A percentile compares a stretch with the other conserved stretches of the same genome.
These are phyloP conservation scores for Yamadazyma buinensis DNA, from an alignment of 1,139 yeast genomes.

Conservation along the genomic window DNA sequence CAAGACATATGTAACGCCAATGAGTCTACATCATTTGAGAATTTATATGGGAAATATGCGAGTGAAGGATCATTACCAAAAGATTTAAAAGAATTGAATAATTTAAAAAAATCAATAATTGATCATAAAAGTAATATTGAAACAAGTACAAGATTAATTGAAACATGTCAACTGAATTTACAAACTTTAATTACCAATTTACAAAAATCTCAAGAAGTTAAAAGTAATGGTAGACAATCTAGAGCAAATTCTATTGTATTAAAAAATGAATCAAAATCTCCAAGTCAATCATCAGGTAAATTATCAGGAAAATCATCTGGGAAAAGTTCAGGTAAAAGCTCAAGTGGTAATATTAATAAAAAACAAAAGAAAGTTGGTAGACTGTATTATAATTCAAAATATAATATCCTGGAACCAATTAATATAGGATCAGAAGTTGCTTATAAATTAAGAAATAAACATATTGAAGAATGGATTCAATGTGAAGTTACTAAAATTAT, in stretches of 20 bases:
- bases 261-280: conserved; percentile 1
- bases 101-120: conserved; percentile 36
- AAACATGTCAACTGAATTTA: conserved; percentile 38
- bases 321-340: not conserved
- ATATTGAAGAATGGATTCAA: conserved; percentile 91
- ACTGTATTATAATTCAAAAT: conserved; percentile 40
- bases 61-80: conserved; percentile 14
- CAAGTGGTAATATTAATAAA: conserved; percentile 7
- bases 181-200: conserved; percentile 27
- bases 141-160: conserved; percentile 47
- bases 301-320: not conserved
- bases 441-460: conserved; percentile 66
- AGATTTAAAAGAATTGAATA: conserved; percentile 35
- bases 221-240: conserved; percentile 4
- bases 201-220: conserved; percentile 10
- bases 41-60: conserved; percentile 21
- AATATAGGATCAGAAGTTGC: conserved; percentile 82
- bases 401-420: conserved; percentile 60
- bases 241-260: conserved; percentile 5
- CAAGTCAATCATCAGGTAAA: not conserved
- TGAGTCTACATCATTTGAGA: conserved; percentile 52
- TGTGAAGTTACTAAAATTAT: conserved; percentile 81
- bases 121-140: conserved; percentile 58
- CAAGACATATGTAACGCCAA: conserved; percentile 66
- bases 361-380: conserved; percentile 36